Evolutionary conservation across 441 rosid species (phyloP).

Genomic region (Pelargonium cotyledonis): DNA sequence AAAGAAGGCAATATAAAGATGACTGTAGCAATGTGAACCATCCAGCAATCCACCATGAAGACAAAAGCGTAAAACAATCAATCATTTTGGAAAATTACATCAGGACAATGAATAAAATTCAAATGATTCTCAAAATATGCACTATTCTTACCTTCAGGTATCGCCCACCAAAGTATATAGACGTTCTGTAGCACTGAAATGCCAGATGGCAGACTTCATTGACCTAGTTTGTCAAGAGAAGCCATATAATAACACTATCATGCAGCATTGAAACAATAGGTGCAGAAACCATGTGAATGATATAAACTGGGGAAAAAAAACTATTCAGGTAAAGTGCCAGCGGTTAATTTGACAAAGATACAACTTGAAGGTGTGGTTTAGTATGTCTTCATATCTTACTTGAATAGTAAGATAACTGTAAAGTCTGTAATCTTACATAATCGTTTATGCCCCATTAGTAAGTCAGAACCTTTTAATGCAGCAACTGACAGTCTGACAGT

Average conservation of each 20-base stretch:
- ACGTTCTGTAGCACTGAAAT: conserved; percentile 51
- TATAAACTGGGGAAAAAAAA: not conserved
- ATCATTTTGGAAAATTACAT: no score
- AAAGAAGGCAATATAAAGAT: no score
- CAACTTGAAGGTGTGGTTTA: not conserved
- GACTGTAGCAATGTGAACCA: no score
- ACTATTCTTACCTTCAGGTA: conserved; percentile 64
- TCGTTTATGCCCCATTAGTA: not conserved
- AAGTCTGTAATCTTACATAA: not conserved
- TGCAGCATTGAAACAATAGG: not conserved
- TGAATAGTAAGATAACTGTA: not conserved
- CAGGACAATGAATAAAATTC: not conserved
- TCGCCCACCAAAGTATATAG: conserved; percentile 81
- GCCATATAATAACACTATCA: not conserved
- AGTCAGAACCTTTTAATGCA: not conserved
- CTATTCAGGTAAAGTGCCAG: not conserved
- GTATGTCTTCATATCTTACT: not conserved
- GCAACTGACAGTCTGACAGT: no score
- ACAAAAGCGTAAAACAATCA: not conserved
- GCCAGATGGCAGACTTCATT: conserved; percentile 62
- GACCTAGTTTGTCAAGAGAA: conserved; percentile 35
- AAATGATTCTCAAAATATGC: conserved; percentile 5
- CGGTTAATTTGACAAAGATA: not conserved
- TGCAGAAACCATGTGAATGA: not conserved
- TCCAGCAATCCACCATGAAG: not conserved